Evolutionary conservation across 2,329 filamentous ascomycete species (phyloP).

Genomic region (Hypoxylon sp.): DNA sequence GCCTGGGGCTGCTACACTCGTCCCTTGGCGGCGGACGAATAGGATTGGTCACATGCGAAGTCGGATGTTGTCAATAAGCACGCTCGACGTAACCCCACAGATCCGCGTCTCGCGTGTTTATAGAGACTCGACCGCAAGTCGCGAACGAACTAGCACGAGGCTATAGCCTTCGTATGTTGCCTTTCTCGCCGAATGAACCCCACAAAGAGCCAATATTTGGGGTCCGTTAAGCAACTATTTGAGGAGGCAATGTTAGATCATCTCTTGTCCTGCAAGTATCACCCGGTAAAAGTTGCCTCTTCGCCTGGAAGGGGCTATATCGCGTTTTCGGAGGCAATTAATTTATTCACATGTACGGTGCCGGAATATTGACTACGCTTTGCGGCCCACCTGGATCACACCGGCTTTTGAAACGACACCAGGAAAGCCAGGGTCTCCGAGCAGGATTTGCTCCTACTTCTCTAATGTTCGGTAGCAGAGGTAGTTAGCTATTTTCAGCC

Average conservation of each 20-base stretch:
- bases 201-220: background rate
- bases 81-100: conserved; percentile 20
- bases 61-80: conserved; percentile 14
- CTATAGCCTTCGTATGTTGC: background rate
- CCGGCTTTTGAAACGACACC: conserved; percentile 1
- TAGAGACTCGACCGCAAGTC: conserved; percentile 14
- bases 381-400: conserved; percentile 7
- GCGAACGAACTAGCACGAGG: conserved; percentile 9
- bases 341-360: conserved; percentile 26
- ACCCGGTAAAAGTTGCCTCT: conserved; percentile 9
- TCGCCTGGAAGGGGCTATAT: conserved; percentile 11
- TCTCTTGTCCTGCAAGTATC: conserved; percentile 11
- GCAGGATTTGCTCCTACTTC: conserved; percentile 13
- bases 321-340: conserved; percentile 30
- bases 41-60: conserved; percentile 34
- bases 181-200: conserved; percentile 7
- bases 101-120: conserved; percentile 25
- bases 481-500: conserved; percentile 37
- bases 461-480: conserved; percentile 17
- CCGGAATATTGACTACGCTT: conserved; percentile 17
- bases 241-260: conserved; percentile 13
- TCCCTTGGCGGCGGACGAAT: conserved; percentile 23
- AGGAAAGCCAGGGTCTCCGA: conserved; percentile 6
- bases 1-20: conserved; percentile 13
- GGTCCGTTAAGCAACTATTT: background rate